Base-by-base conservation (phyloP, 192 early-diverging fungal genomes). In the Coemansia sp. region DNA sequence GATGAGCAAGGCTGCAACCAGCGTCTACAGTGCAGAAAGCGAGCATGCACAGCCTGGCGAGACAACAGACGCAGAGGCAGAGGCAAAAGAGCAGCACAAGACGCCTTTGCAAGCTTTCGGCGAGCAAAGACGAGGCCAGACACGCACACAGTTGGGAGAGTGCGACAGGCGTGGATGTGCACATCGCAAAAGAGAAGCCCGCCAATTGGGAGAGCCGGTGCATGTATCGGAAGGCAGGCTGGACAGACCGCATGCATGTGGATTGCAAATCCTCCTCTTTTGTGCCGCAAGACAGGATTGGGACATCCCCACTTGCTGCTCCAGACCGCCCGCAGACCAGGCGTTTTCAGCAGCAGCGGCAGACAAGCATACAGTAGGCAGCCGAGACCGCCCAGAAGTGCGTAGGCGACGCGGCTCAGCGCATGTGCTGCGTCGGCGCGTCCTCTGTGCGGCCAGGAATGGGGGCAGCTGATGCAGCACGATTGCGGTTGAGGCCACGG, bases 161-260 rank as follows among this genome's bases (percentile, higher is more conserved):
- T 45, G 42, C 42, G 42, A 45, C 42, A 12, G 42, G 14, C 42
- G 42, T 45, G 42, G 42, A 45, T 45, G 42, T 45, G 42, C 42
- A 45, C 42, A 45, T 45, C 42, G 42, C 42, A 45, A 45, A n/a
- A 48, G 17, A 22, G 34, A 55, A 50, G 45, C 25, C 54, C 25
- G 45, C 72, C 61, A 65, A 75, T 42, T 60, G 57, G 42, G 30
- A 48, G 60, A 7, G 45, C 25, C 33, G 6, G 14, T 32, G 45
- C 42, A 38, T 48, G 42, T 29, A 61, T 61, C 28, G 60, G 59
- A 14, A 68, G 59, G 66, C 57, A 33, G 66, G 62, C 72, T 64
- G 63, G 72, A 22, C 56, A 65, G 67, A 62, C 75, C 70, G 77
- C 70, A 73, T 73, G 64, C 72, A 80, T 80, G 72, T 67, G 49